Evolutionary conservation across 2,329 filamentous ascomycete species (phyloP).

Genomic region (Colletotrichum caudatum): DNA sequence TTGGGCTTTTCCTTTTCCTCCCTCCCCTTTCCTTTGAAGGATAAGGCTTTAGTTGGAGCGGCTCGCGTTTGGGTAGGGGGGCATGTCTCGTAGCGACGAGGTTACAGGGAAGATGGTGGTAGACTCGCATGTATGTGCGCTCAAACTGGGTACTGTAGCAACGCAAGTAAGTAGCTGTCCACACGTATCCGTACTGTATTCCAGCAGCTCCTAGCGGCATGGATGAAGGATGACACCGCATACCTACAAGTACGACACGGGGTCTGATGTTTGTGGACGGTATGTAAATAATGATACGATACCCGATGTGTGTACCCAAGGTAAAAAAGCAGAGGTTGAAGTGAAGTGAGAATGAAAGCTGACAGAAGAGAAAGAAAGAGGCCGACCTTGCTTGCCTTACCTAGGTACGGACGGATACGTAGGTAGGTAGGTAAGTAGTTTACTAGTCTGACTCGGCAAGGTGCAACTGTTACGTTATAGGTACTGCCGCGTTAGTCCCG

Average conservation of each 20-base stretch:
- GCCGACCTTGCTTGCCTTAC: too few species aligned
- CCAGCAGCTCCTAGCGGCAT: conserved; percentile 1
- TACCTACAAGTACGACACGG: too few species aligned
- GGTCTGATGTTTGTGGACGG: too few species aligned
- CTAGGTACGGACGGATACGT: too few species aligned
- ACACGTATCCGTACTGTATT: too few species aligned
- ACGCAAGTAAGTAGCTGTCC: neutral
- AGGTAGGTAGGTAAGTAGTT: too few species aligned
- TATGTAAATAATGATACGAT: too few species aligned
- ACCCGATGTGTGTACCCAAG: too few species aligned
- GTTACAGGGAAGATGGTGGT: neutral
- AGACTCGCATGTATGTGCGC: conserved; percentile 7
- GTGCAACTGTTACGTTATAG: conserved; percentile 62
- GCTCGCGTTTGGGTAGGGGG: neutral
- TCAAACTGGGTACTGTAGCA: conserved; percentile 5
- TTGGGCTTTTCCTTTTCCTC: neutral
- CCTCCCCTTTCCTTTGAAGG: neutral
- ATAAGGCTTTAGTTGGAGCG: conserved; percentile 4
- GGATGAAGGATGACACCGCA: conserved; percentile 11
- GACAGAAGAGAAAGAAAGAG: neutral
- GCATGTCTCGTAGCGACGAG: neutral
- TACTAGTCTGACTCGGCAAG: conserved; percentile 48
- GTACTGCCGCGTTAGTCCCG: conserved; percentile 52
- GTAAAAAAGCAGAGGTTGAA: neutral
- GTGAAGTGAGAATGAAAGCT: conserved; percentile 23